phyloP scores from a whole-genome alignment of 2,329 filamentous ascomycete species.

The Trichoderma harzianum region DNA sequence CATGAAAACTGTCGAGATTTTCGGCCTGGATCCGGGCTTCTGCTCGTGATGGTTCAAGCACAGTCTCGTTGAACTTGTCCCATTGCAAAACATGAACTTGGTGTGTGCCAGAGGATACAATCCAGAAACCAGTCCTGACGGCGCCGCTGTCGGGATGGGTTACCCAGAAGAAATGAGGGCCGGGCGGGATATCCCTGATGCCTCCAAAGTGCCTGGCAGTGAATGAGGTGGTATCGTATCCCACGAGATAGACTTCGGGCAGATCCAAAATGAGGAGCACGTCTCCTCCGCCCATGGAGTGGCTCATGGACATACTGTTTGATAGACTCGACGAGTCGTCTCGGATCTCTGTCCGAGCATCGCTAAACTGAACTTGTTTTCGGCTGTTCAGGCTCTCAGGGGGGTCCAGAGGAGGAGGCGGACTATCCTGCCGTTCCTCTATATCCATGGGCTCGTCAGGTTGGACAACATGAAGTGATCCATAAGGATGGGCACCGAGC shows the following conservation, averaged over 20 bases:
- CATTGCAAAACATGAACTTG: conserved; percentile 49
- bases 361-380: conserved; percentile 5
- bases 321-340: conserved; percentile 6
- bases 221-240: conserved; percentile 51
- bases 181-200: conserved; percentile 52
- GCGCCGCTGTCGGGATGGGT: conserved; percentile 47
- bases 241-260: conserved; percentile 49
- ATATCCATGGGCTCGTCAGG: not conserved
- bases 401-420: conserved; percentile 32
- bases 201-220: conserved; percentile 49
- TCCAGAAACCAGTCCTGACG: conserved; percentile 56
- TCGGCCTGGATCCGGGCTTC: conserved; percentile 46
- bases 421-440: conserved; percentile 26
- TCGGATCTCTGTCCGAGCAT: not conserved
- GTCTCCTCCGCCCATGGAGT: conserved; percentile 43
- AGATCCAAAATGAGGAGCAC: conserved; percentile 52
- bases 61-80: conserved; percentile 54
- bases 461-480: conserved; percentile 40
- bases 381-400: not conserved
- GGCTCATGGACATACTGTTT: conserved; percentile 19
- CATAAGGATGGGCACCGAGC: conserved; percentile 41
- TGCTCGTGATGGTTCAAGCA: conserved; percentile 46
- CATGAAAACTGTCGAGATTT: conserved; percentile 37
- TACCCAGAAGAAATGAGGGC: conserved; percentile 59
- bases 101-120: conserved; percentile 38